Base-by-base conservation (phyloP, 345 rosid species). In the Odontarrhena argentea region DNA sequence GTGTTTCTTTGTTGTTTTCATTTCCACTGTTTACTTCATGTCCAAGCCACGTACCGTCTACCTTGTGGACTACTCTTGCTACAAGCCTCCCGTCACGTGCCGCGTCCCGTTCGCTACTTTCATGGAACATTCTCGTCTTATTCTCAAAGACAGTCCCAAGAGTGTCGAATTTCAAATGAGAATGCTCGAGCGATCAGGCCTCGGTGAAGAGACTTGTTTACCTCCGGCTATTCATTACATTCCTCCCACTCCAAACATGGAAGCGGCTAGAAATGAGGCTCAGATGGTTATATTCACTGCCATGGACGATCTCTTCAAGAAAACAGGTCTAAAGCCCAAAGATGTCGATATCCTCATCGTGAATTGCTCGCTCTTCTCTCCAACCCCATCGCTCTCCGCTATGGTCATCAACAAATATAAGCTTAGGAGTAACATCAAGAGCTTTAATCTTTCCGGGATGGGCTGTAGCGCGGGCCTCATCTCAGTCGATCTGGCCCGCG, bases 191-290 rank as follows among this genome's bases (percentile, higher is more conserved):
- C 75, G 96, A 45, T 86, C 96, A 0, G 92, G 96, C 1, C 90
- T 89, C 4, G 96, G 96, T 0, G 93, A 89, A 69, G 90, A 85
- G 73, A 89, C 93, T 38, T 86, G 87, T 69, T 62, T 89, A 32
- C 93, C 96, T 5, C 92, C 93, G 0, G 93, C 93, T 24, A 83
- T 85, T 71, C 96, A 89, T 71, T 85, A 83, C 65, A 85, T 89
- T 15, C 96, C 96, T 63, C 96, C 96, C 0, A 83, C 26, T 1
- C 88, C 93, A 1, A 83, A 77, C 25, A 82, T 89, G 88, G 85
- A 85, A 8, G 76, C 79, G 0, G 80, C 88, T 0, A 83, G 87
- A 40, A 82, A 68, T 0, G 96, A 89, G 68, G 92, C 92, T 8
- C 84, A 83, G 65, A 67, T 79, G 43, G 88, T 89, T 15, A 86